Percentiles rank a stretch among this genome's conserved stretches.
Conservation (phyloP, 805 yeast species). For the Alloascoidea africana region DNA sequence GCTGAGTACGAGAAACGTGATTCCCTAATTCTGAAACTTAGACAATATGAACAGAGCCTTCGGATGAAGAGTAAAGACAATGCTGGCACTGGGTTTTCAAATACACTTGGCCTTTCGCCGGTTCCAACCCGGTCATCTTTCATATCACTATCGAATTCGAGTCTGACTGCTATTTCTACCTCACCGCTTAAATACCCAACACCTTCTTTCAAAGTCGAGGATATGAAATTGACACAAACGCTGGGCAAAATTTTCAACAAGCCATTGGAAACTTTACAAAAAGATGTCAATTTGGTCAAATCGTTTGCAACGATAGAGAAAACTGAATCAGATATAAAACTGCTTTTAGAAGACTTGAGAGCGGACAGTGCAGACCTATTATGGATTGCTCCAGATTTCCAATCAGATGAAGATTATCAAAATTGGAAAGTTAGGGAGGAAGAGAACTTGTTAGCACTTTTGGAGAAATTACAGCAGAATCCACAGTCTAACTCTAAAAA, state of each 20-base stretch:
- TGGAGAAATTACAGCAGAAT: neutral
- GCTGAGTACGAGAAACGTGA: slow-evolving; percentile 7
- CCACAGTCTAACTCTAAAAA: too few species aligned
- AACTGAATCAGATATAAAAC: slow-evolving; percentile 18
- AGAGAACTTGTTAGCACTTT: slow-evolving; percentile 2
- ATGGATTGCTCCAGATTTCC: slow-evolving; percentile 22
- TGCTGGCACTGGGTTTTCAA: too few species aligned
- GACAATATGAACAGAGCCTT: neutral
- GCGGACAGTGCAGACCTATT: slow-evolving; percentile 17
- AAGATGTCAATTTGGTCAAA: slow-evolving; percentile 31
- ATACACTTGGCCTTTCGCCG: neutral
- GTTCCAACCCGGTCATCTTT: neutral
- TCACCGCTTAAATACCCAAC: slow-evolving; percentile 6
- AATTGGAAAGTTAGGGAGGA: slow-evolving; percentile 27
- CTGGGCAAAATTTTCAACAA: slow-evolving; percentile 33
- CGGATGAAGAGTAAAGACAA: neutral
- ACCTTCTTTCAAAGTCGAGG: slow-evolving; percentile 39
- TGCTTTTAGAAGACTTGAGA: slow-evolving; percentile 10
- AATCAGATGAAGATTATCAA: slow-evolving; percentile 17
- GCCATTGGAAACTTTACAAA: slow-evolving; percentile 34
- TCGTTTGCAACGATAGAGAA: slow-evolving; percentile 21
- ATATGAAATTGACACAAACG: slow-evolving; percentile 35
- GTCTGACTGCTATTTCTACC: neutral
- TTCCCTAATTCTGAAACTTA: neutral
- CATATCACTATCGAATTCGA: too few species aligned